Base-by-base conservation (phyloP, 78 protist species). In the Isochrysis galbana region DNA sequence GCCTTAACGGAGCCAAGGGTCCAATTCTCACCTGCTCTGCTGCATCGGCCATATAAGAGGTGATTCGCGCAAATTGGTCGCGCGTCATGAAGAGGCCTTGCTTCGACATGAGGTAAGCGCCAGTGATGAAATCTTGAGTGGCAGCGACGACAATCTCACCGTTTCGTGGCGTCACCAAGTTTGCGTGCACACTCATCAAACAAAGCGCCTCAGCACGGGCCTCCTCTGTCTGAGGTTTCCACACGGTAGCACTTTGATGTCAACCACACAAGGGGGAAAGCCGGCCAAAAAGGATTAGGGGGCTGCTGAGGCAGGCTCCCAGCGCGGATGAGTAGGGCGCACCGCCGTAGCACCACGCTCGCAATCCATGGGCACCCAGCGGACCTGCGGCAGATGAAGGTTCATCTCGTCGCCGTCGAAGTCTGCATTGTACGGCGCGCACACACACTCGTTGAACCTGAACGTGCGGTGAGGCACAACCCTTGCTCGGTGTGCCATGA, bases 341-440 rank as follows among this genome's bases (percentile, higher is more conserved):
- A n/a, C n/a, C n/a, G n/a, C n/a, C n/a, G n/a, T n/a, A n/a, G n/a
- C n/a, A n/a, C n/a, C n/a, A n/a, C n/a, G n/a, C n/a, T n/a, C n/a
- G n/a, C n/a, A n/a, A n/a, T n/a, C 97, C 41, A 95, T 11, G 55
- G 23, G 78, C 23, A 55, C 32, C n/a, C 2, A 90, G 78, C 22
- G 80, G n/a, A 54, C 82, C 77, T 94, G 95, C 29, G 96, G 98
- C 39, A 95, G 84, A 93, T 98, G 99, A 41, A 98, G 38, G 90
- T 98, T 98, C 99, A 98, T 98, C 94, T 98, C 99, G 93, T 98
- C 99, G 70, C 97, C 97, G 93, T 98, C 99, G 72, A 98, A 99
- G 91, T 99, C 99, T 17, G 99, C 99, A 92, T 98, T 98, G 99
- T 98, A 99, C 38, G 99, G 99, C 87, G 98, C 95, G 94, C 99